Conservation (phyloP, 2,329 filamentous ascomycete species). For the Chaetomiaceae sp. region DNA sequence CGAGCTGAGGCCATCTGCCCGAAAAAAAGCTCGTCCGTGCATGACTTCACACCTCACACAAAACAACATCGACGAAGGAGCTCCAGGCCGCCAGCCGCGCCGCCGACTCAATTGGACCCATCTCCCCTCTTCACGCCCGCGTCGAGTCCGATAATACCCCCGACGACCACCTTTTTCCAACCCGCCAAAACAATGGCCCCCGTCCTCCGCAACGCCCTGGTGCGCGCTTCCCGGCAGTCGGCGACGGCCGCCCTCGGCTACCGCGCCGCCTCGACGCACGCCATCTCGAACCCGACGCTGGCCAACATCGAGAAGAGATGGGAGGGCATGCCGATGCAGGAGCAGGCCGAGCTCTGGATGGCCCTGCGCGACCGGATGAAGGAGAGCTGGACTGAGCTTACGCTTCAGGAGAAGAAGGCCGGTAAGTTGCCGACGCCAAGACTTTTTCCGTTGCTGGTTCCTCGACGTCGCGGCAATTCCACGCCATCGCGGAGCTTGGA, state of each 20-base stretch:
- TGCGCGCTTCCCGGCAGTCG: constrained; percentile 39
- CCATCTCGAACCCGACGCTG: constrained; percentile 95
- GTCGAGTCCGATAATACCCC: constrained; percentile 9
- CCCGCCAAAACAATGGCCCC: constrained; percentile 50
- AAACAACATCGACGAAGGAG: constrained; percentile 24
- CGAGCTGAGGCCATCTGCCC: constrained; percentile 24
- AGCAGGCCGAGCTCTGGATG: constrained; percentile 99
- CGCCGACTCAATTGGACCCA: constrained; percentile 28
- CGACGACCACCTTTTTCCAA: constrained; percentile 32
- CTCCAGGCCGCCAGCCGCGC: constrained; percentile 24
- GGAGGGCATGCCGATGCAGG: constrained; percentile 95
- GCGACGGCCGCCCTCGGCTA: constrained; percentile 39
- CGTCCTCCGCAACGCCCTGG: constrained; percentile 48
- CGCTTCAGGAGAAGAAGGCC: constrained; percentile 96
- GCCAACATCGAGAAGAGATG: constrained; percentile 99
- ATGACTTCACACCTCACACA: constrained; percentile 28
- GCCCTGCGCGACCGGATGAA: constrained; percentile 97
- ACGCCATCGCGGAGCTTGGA: constrained; percentile 7
- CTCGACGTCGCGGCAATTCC: not conserved
- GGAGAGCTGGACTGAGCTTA: constrained; percentile 93
- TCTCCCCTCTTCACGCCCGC: constrained; percentile 23
- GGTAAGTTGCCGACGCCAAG: constrained; percentile 59
- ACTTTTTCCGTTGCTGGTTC: not conserved
- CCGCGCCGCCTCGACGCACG: constrained; percentile 66
- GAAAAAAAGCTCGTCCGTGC: constrained; percentile 30